Conservation (phyloP, 2,329 filamentous ascomycete species). For the Alternaria solani region DNA sequence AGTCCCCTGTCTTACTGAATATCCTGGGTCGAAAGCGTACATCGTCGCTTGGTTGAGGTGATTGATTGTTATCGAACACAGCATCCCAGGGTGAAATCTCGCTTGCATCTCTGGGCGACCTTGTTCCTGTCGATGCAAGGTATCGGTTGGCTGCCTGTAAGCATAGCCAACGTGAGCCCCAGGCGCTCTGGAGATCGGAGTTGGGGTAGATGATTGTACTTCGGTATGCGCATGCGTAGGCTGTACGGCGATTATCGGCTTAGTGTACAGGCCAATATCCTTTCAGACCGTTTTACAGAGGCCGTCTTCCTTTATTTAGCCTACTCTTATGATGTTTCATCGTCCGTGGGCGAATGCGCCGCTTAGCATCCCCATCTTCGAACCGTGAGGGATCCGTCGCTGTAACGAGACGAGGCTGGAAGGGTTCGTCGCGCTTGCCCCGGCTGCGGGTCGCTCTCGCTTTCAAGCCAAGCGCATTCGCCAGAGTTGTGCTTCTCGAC, state of each 20-base stretch:
- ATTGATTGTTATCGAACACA: background rate
- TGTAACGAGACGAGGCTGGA: slow-evolving; percentile 43
- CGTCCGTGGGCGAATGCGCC: slow-evolving; percentile 44
- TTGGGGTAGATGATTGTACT: background rate
- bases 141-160: background rate
- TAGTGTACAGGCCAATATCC: background rate
- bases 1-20: background rate
- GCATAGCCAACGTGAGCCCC: background rate
- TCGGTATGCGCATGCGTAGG: background rate
- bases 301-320: background rate
- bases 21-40: background rate
- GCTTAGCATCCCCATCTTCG: slow-evolving; percentile 35
- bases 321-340: slow-evolving; percentile 44
- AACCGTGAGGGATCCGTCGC: slow-evolving; percentile 45
- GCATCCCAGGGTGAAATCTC: no score
- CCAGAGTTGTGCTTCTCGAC: background rate
- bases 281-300: background rate
- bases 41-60: background rate
- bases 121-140: background rate
- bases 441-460: slow-evolving; percentile 21
- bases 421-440: slow-evolving; percentile 36
- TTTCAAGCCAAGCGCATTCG: background rate
- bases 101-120: background rate
- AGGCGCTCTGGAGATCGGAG: background rate
- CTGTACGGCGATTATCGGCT: background rate